Percentiles rank a stretch among this genome's conserved stretches.
Evolutionary conservation across 495 filamentous ascomycete species (phyloP).

Genomic region (Penicillium cinerascens): DNA sequence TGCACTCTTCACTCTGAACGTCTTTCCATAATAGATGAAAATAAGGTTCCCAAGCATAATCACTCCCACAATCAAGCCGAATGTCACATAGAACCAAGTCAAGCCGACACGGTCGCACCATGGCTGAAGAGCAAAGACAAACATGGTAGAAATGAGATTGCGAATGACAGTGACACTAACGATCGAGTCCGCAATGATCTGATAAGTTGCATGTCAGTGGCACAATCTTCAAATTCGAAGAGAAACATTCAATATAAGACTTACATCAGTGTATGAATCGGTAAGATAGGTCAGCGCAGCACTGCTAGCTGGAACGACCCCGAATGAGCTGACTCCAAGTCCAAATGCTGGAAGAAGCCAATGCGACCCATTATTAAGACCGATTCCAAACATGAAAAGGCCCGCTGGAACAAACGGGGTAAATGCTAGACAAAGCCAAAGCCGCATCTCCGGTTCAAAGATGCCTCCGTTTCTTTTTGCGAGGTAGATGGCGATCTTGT

Average conservation of each 20-base stretch:
- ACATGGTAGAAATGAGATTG: slow-evolving; percentile 26
- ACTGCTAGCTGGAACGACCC: slow-evolving; percentile 23
- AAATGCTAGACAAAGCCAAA: slow-evolving; percentile 25
- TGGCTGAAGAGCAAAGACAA: slow-evolving; percentile 32
- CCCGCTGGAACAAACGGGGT: slow-evolving; percentile 25
- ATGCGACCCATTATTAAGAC: slow-evolving; percentile 24
- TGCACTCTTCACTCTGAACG: slow-evolving; percentile 5
- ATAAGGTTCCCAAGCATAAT: slow-evolving; percentile 17
- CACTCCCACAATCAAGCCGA: slow-evolving; percentile 15
- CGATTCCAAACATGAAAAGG: slow-evolving; percentile 33
- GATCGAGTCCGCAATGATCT: slow-evolving; percentile 36
- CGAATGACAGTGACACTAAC: slow-evolving; percentile 32
- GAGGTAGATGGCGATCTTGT: slow-evolving; percentile 25
- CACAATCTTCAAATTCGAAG: neutral
- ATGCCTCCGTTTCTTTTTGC: slow-evolving; percentile 33
- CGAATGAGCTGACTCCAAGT: slow-evolving; percentile 21
- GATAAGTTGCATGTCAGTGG: neutral
- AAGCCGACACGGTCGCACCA: slow-evolving; percentile 27
- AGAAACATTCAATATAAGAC: neutral
- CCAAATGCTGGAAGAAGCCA: slow-evolving; percentile 31
- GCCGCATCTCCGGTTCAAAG: slow-evolving; percentile 36
- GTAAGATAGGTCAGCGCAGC: slow-evolving; percentile 33
- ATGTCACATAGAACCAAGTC: slow-evolving; percentile 21
- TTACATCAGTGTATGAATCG: slow-evolving; percentile 35
- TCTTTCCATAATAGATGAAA: slow-evolving; percentile 23